A percentile compares a stretch with the other conserved stretches of the same genome.
These are phyloP conservation scores for Penicillium oxalicum DNA, from an alignment of 2,329 filamentous ascomycete genomes.

Conservation along the genomic window DNA sequence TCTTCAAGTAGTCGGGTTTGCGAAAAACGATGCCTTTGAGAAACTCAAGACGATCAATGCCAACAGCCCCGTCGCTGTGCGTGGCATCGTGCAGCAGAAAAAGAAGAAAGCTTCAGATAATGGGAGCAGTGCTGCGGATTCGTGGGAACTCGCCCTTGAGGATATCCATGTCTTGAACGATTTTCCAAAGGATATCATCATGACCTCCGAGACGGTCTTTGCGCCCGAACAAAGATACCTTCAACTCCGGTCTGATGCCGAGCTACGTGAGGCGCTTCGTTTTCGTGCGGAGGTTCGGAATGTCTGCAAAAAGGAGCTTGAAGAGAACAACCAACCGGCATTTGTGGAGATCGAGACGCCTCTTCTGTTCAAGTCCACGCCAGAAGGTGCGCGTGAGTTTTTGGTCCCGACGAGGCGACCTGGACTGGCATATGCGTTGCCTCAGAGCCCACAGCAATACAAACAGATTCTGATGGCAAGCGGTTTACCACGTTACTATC, in stretches of 20 bases:
- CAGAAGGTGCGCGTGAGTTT: conserved; percentile 92
- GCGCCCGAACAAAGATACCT: conserved; percentile 70
- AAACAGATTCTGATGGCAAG: conserved; percentile 97
- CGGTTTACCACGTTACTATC: conserved; percentile 75
- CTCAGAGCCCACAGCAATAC: conserved; percentile 96
- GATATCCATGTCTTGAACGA: conserved; percentile 63
- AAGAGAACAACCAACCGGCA: conserved; percentile 41
- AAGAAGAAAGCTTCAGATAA: conserved; percentile 29
- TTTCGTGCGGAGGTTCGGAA: conserved; percentile 61
- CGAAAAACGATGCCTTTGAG: conserved; percentile 32
- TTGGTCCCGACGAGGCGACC: conserved; percentile 75
- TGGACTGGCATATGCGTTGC: conserved; percentile 79
- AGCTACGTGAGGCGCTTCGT: conserved; percentile 61
- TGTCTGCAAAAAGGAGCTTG: conserved; percentile 51
- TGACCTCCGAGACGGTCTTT: conserved; percentile 68
- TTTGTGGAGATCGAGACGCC: conserved; percentile 87
- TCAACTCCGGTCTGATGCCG: conserved; percentile 69
- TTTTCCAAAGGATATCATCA: conserved; percentile 69
- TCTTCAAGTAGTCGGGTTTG: conserved; percentile 47
- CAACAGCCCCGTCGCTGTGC: conserved; percentile 52
- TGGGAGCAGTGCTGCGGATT: conserved; percentile 26
- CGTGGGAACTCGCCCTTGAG: conserved; percentile 56
- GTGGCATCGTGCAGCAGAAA: conserved; percentile 44
- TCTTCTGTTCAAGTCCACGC: conserved; percentile 92
- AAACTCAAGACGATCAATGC: conserved; percentile 41